phyloP scores from a whole-genome alignment of 2,329 filamentous ascomycete species.

The Neofusicoccum kwambonambiense region DNA sequence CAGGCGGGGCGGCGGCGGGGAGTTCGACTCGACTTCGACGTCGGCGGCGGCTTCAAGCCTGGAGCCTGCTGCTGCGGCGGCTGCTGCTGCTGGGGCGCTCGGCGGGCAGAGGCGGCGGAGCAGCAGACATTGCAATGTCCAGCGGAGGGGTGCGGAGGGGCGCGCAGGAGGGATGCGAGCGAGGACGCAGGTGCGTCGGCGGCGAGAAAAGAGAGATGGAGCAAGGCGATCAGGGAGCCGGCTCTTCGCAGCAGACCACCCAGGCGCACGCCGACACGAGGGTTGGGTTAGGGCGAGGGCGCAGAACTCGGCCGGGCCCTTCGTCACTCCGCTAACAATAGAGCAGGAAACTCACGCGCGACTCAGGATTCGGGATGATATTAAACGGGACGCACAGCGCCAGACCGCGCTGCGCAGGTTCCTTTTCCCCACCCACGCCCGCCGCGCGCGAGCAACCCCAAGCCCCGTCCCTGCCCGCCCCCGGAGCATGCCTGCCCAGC shows the following conservation, averaged over 20 bases:
- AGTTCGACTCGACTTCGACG: neutral
- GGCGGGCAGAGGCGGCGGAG: neutral
- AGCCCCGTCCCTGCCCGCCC: conserved; percentile 5
- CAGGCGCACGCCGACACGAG: neutral
- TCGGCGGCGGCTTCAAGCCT: neutral
- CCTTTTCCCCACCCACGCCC: conserved; percentile 16
- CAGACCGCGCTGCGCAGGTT: neutral
- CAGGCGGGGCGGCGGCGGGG: neutral
- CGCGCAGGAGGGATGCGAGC: neutral
- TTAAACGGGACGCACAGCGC: conserved; percentile 1
- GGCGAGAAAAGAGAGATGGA: neutral
- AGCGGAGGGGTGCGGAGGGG: neutral
- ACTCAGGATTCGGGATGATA: conserved; percentile 15
- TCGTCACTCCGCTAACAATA: conserved; percentile 10
- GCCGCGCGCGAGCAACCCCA: conserved; percentile 11
- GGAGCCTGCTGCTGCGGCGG: neutral
- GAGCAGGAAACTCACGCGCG: conserved; percentile 6
- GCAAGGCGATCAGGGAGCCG: neutral
- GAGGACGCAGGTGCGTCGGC: neutral
- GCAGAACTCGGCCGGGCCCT: neutral
- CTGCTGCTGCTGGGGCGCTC: conserved; percentile 5
- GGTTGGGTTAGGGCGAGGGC: neutral
- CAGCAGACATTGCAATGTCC: conserved; percentile 12
- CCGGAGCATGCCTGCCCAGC: conserved; percentile 10
- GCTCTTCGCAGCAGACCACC: neutral